Conservation (phyloP, 805 yeast species). For the Dipodascus geniculatus region DNA sequence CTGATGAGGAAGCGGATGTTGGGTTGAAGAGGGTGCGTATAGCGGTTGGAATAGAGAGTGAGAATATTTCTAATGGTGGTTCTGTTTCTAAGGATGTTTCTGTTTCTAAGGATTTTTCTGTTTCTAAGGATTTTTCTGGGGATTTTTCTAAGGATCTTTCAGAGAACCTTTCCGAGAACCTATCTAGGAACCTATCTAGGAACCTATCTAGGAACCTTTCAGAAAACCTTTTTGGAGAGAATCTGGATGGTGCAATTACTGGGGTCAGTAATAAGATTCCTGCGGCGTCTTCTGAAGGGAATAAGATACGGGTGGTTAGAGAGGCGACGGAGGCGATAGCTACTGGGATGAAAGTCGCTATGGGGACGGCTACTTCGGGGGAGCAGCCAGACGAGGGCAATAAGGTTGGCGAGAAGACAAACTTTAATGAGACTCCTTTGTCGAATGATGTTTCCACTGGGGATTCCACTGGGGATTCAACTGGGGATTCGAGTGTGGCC, state of each 20-base stretch:
- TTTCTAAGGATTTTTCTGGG: too few species aligned
- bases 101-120: too few species aligned
- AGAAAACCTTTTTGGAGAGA: too few species aligned
- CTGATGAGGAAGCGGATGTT: neutral
- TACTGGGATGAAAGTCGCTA: neutral
- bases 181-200: too few species aligned
- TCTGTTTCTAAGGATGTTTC: too few species aligned
- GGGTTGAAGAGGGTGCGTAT: neutral
- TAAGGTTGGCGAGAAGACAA: neutral
- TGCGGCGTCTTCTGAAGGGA: neutral
- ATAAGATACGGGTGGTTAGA: neutral
- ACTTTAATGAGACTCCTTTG: neutral
- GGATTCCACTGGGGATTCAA: too few species aligned
- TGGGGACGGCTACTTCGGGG: neutral
- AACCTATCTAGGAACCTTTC: too few species aligned
- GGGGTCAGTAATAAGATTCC: neutral
- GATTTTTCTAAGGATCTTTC: too few species aligned
- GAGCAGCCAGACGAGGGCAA: neutral
- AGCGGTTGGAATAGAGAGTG: neutral
- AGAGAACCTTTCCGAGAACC: too few species aligned
- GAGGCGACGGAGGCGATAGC: neutral
- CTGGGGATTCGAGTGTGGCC: neutral
- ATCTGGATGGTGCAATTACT: too few species aligned
- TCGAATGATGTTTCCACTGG: too few species aligned
- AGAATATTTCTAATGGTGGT: too few species aligned